phyloP scores from a whole-genome alignment of 371 early-diverging fungal genomes.

The Apophysomyces ossiformis region DNA sequence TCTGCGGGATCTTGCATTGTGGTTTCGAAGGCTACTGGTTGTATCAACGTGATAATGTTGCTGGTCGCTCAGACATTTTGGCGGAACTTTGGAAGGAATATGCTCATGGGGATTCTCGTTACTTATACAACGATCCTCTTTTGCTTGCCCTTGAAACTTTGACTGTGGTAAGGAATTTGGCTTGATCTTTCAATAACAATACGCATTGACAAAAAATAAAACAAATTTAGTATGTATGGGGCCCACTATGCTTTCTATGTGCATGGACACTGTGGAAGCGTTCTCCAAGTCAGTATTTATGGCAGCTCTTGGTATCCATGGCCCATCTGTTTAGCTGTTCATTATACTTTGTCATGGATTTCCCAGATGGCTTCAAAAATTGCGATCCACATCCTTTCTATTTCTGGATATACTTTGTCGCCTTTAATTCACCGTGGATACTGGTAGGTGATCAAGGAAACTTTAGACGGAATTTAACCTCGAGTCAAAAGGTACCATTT shows the following conservation, averaged over 20 bases:
- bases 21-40: conserved; percentile 91
- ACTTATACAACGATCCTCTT: conserved; percentile 79
- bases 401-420: conserved; percentile 50
- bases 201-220: not conserved
- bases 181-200: not conserved
- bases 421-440: conserved; percentile 52
- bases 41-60: conserved; percentile 61
- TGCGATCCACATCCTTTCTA: conserved; percentile 47
- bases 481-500: not conserved
- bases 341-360: conserved; percentile 44
- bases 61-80: conserved; percentile 64
- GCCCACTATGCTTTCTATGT: conserved; percentile 72
- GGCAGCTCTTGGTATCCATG: conserved; percentile 66
- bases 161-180: conserved; percentile 69
- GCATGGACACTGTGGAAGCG: conserved; percentile 66
- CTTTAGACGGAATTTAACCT: not conserved
- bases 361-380: conserved; percentile 30
- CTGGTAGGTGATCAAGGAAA: conserved; percentile 25
- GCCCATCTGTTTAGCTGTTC: conserved; percentile 43
- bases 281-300: conserved; percentile 68
- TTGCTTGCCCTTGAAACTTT: conserved; percentile 85
- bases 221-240: conserved; percentile 68
- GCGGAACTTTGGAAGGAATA: conserved; percentile 96
- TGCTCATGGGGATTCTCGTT: conserved; percentile 85
- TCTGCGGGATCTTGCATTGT: conserved; percentile 79